A percentile compares a stretch with the other conserved stretches of the same genome.
Conservation (phyloP, 108 stramenopile species). For the Stephanodiscus triporus region DNA sequence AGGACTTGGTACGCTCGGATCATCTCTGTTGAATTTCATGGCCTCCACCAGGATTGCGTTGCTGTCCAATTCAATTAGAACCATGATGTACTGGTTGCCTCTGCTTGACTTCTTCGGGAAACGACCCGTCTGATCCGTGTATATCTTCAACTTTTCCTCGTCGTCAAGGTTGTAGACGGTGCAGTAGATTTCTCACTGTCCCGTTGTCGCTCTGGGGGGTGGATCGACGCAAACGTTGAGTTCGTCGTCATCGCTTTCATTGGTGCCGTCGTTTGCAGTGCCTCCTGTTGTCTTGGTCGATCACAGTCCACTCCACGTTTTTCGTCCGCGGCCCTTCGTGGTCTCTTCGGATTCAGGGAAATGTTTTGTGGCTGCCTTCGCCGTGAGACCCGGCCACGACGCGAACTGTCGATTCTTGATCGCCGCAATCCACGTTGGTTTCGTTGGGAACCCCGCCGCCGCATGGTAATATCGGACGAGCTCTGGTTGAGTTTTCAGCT, state of each 20-base stretch:
- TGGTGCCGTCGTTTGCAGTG: not conserved
- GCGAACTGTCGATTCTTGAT: no score
- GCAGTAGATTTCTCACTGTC: not conserved
- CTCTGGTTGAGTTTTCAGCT: no score
- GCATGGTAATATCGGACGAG: no score
- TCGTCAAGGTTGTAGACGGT: not conserved
- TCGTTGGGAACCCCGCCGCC: no score
- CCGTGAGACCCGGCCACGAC: no score
- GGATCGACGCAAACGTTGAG: not conserved
- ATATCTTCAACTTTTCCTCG: conserved; percentile 1
- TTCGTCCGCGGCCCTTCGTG: conserved; percentile 9
- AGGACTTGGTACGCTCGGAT: conserved; percentile 6
- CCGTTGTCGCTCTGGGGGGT: not conserved
- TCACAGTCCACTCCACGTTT: conserved; percentile 1
- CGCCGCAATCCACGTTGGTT: no score
- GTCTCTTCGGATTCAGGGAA: conserved; percentile 21
- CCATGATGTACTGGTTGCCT: conserved; percentile 53
- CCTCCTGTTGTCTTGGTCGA: conserved; percentile 9
- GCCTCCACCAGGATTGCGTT: conserved; percentile 46
- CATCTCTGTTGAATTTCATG: conserved; percentile 14
- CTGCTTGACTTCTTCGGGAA: conserved; percentile 29
- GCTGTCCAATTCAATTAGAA: conserved; percentile 48
- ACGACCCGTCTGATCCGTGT: conserved; percentile 51
- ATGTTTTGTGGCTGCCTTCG: no score
- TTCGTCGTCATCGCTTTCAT: not conserved